Conservation (phyloP, 495 filamentous ascomycete genomes). For the Aspergillus hancockii region DNA sequence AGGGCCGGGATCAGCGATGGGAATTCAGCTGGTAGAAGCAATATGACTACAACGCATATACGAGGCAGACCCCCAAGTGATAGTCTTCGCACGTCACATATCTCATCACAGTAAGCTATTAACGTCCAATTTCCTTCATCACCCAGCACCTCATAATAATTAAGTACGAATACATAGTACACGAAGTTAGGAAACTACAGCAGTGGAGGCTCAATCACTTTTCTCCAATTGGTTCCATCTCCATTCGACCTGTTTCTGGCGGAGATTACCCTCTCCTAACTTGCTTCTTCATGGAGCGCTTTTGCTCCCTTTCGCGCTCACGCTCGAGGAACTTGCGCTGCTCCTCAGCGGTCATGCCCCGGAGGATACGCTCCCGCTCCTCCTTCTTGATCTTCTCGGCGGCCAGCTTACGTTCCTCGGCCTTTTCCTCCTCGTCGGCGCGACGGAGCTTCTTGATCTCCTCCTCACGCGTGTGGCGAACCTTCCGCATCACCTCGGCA, state of each 20-base stretch:
- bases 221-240: conserved; percentile 9
- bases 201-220: conserved; percentile 18
- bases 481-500: conserved; percentile 82
- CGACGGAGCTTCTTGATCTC: conserved; percentile 78
- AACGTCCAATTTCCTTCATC: conserved; percentile 6
- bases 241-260: background rate
- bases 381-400: conserved; percentile 87
- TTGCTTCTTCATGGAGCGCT: conserved; percentile 71
- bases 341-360: conserved; percentile 83
- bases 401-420: conserved; percentile 78
- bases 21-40: background rate
- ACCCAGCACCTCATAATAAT: conserved; percentile 14
- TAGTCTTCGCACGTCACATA: background rate
- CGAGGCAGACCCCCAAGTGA: background rate
- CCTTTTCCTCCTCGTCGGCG: conserved; percentile 86
- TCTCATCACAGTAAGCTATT: conserved; percentile 4
- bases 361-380: conserved; percentile 83
- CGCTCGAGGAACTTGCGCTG: conserved; percentile 94
- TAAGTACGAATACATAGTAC: conserved; percentile 30
- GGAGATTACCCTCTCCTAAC: conserved; percentile 45
- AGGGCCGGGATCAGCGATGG: no score
- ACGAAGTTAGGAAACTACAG: conserved; percentile 23
- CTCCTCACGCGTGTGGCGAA: conserved; percentile 78
- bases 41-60: background rate
- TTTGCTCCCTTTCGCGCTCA: conserved; percentile 80